Evolutionary conservation across 1,139 yeast species (phyloP), one percentile per base, ranked within the genome.

Genomic region (Diutina mesorugosa): DNA sequence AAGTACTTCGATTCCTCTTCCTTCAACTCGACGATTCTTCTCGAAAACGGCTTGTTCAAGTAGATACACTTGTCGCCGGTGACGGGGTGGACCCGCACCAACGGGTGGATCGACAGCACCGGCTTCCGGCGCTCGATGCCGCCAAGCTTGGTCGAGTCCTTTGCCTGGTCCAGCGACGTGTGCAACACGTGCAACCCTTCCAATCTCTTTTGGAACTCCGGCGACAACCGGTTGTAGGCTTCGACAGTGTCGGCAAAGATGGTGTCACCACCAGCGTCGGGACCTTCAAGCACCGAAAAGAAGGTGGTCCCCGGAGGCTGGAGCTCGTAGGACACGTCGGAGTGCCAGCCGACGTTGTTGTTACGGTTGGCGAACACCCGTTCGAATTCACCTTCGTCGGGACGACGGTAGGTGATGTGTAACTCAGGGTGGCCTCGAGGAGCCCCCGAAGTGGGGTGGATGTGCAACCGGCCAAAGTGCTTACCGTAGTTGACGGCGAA

Each of bases 261-360:
- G n/a, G 93, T 86, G 66, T 86, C 91, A 58, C 90, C 90, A 57
- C 91, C 91, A 16, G 79, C 66, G 55, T 77, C 78, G 47, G 90
- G 86, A 47, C 83, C 86, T 62, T 77, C 84, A 55, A 80, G 69
- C 58, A 83, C 78, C 56, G 83, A 75, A 62, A 86, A 80, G 55
- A 83, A 74, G 1, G 91, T 85, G 59, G 80, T 72, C 1, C 84
- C 80, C 4, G 91, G 87, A 9, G 91, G 87, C 66, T 84, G 89
- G 59, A 74, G 71, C 65, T 85, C 91, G 66, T 84, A 85, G 28
- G 87, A 76, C 46, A 83, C 84, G 66, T 86, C 91, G 1, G 87
- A 76, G 67, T 86, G 91, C 85, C 87, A 85, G 16, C 56, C 55
- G 38, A 61, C 56, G 28, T 60, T 61, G 51, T 71, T 71, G 51